These are phyloP conservation scores for Hyaloscypha bicolor DNA, from an alignment of 495 filamentous ascomycete species.

Conservation along the genomic window DNA sequence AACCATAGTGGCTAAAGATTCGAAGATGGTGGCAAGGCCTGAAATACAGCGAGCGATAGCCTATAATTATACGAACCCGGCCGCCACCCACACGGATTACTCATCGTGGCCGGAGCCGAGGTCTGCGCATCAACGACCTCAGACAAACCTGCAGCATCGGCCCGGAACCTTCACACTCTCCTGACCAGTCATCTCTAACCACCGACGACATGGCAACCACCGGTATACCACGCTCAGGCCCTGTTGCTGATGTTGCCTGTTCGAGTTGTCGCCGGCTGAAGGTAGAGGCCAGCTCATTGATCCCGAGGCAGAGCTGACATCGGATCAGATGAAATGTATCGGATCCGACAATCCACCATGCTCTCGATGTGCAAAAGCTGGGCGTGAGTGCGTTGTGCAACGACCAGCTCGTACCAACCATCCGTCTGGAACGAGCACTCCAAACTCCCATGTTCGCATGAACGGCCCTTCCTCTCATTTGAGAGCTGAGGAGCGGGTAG, in stretches of 20 bases:
- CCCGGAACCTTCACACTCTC: neutral
- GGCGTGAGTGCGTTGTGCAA: constrained; percentile 3
- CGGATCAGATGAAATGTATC: constrained; percentile 12
- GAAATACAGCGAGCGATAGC: too few relatives aligned
- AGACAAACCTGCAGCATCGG: neutral
- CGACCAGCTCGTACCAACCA: neutral
- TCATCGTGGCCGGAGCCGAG: neutral
- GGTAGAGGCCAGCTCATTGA: neutral
- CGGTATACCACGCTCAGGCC: neutral
- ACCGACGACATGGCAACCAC: neutral
- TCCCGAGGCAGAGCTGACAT: neutral
- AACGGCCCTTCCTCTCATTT: neutral
- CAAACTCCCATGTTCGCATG: neutral
- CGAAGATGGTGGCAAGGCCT: too few relatives aligned
- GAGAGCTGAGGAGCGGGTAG: neutral
- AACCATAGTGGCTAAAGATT: too few relatives aligned
- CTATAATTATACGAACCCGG: too few relatives aligned
- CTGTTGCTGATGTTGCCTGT: neutral
- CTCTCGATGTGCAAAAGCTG: constrained; percentile 7
- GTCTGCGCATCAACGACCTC: neutral
- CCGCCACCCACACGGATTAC: neutral
- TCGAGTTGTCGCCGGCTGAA: neutral
- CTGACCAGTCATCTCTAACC: neutral
- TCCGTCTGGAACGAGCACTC: neutral
- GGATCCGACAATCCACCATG: constrained; percentile 10